Evolutionary conservation across 306 rosid species (phyloP).

Genomic region (Calophaca sinica): DNA sequence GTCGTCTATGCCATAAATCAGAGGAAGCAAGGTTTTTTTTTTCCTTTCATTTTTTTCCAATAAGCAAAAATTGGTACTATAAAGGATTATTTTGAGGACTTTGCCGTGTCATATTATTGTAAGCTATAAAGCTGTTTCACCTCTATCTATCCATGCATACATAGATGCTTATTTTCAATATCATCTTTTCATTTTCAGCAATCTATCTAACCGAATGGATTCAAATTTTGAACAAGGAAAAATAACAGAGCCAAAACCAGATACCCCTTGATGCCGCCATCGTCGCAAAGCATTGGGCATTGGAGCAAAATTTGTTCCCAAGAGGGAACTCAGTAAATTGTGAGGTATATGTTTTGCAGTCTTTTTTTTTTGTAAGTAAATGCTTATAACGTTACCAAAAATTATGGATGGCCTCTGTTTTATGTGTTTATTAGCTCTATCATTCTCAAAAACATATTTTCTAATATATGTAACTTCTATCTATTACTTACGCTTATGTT

Average conservation of each 20-base stretch:
- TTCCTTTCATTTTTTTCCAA: background rate
- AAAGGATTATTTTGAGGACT: background rate
- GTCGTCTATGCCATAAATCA: background rate
- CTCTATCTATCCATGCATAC: background rate
- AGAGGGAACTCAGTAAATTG: too few species aligned
- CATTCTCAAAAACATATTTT: too few species aligned
- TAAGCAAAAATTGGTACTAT: background rate
- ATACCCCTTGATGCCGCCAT: conserved; percentile 62
- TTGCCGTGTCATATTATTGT: background rate
- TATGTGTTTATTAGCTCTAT: too few species aligned
- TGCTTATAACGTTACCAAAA: too few species aligned
- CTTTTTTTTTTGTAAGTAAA: too few species aligned
- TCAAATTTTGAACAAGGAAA: conserved; percentile 51
- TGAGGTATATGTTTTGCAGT: too few species aligned
- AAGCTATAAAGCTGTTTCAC: background rate
- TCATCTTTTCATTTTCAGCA: background rate
- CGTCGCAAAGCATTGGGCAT: conserved; percentile 27
- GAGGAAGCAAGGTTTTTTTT: background rate
- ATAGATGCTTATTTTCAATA: background rate
- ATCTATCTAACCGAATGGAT: conserved; percentile 1
- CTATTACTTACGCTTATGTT: too few species aligned
- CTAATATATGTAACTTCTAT: too few species aligned
- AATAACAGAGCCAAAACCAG: conserved; percentile 65
- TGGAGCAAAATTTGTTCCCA: too few species aligned
- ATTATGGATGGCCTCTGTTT: too few species aligned